A percentile compares a stretch with the other conserved stretches of the same genome.
Conservation (phyloP, 2,329 filamentous ascomycete species). For the Trichoderma brevicompactum region DNA sequence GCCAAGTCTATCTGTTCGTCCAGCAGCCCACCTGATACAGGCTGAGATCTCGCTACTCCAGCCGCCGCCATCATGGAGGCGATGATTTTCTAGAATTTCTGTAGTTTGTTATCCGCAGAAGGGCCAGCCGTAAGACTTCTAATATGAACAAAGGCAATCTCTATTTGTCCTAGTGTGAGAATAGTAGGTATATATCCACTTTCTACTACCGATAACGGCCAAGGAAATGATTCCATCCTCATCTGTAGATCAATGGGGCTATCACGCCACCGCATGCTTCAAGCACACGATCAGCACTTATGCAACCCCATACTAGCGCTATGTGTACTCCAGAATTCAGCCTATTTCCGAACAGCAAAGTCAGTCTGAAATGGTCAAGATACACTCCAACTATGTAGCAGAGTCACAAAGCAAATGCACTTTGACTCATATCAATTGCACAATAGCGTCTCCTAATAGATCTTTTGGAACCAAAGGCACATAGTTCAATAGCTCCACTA, state of each 20-base stretch:
- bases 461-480: no score
- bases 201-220: conserved; percentile 9
- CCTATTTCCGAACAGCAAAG: background rate
- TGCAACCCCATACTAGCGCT: background rate
- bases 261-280: conserved; percentile 9
- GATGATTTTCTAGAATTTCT: background rate
- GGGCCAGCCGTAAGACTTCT: background rate
- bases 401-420: background rate
- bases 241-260: background rate
- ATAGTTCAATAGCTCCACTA: no score
- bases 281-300: conserved; percentile 9
- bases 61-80: conserved; percentile 5
- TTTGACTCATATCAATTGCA: no score
- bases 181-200: background rate
- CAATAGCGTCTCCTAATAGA: no score
- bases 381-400: background rate
- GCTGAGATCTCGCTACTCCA: conserved; percentile 1
- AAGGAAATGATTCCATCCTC: background rate
- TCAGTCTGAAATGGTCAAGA: background rate
- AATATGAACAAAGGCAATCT: background rate
- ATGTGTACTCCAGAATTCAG: background rate
- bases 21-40: background rate
- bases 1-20: background rate
- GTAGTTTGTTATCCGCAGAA: background rate
- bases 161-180: background rate